These are phyloP conservation scores for Colletotrichum sp. DNA, from an alignment of 2,329 filamentous ascomycete genomes.

Conservation along the genomic window DNA sequence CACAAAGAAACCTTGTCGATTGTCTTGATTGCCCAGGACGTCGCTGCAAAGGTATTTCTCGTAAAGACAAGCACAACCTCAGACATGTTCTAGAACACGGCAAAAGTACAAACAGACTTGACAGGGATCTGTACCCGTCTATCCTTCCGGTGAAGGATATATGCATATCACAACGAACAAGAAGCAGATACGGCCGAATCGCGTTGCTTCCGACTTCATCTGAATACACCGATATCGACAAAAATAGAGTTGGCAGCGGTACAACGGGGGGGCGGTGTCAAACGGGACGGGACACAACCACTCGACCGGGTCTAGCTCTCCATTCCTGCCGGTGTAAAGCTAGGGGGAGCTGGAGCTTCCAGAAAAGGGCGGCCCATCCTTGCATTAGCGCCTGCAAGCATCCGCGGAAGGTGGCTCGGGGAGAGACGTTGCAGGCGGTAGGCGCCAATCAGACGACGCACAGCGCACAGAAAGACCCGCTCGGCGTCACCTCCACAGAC, in stretches of 20 bases:
- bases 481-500: neutral
- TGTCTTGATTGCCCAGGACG: neutral
- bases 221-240: slow-evolving; percentile 37
- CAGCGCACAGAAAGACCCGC: neutral
- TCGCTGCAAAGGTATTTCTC: neutral
- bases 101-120: neutral
- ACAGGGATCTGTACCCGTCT: neutral
- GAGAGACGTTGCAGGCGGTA: neutral
- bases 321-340: neutral
- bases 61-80: neutral
- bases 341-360: slow-evolving; percentile 9
- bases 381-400: slow-evolving; percentile 20
- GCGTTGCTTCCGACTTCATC: neutral
- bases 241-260: slow-evolving; percentile 9
- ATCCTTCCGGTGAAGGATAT: neutral
- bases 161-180: neutral
- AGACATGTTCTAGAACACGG: neutral
- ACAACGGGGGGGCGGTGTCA: neutral
- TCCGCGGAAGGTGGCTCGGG: slow-evolving; percentile 5
- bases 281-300: slow-evolving; percentile 4
- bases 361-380: slow-evolving; percentile 17
- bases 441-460: slow-evolving; percentile 3
- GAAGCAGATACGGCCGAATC: neutral
- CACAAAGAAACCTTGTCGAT: neutral
- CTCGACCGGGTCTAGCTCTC: neutral